Evolutionary conservation across 2,329 filamentous ascomycete species (phyloP).

Genomic region (Penicillium sp.): DNA sequence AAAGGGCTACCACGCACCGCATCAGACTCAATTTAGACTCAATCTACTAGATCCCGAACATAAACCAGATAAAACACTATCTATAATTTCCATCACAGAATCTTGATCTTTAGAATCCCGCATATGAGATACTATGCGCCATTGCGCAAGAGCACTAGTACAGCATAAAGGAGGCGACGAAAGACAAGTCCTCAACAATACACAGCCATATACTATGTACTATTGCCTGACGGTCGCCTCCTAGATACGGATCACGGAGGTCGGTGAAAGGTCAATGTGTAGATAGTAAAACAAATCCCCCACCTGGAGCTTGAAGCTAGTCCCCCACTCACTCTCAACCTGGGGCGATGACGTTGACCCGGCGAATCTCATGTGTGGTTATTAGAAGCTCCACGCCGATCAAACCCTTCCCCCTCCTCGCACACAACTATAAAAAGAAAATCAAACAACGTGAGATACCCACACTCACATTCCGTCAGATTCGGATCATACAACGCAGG

Average conservation of each 20-base stretch:
- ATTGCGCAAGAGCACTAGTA: neutral
- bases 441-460: neutral
- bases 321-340: neutral
- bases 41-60: no score
- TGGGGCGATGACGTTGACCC: neutral
- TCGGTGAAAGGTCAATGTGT: neutral
- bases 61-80: no score
- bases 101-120: neutral
- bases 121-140: conserved; percentile 2
- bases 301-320: neutral
- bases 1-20: no score
- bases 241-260: neutral
- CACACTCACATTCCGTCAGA: neutral
- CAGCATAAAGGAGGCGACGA: neutral
- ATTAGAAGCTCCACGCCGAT: neutral
- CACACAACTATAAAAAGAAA: conserved; percentile 4
- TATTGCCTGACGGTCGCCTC: neutral
- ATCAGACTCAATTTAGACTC: no score
- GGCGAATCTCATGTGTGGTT: neutral
- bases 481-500: neutral
- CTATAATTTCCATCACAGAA: neutral
- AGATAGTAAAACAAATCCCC: neutral
- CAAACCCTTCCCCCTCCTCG: neutral
- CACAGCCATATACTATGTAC: neutral
- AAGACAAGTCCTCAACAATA: neutral